Base-by-base conservation (phyloP, 257 asterid species). In the Lantana camara region DNA sequence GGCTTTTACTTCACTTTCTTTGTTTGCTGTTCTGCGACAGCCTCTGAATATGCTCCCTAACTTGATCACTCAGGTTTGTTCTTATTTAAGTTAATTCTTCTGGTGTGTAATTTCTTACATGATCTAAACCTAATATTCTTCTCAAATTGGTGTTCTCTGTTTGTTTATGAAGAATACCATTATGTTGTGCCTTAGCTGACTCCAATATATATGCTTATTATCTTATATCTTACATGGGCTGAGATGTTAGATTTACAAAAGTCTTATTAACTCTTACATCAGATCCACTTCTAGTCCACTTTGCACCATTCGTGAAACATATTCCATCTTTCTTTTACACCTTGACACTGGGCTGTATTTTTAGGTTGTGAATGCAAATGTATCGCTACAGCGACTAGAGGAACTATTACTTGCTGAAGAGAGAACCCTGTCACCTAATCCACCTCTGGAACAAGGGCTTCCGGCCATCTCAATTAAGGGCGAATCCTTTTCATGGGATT, bases 361-460 rank as follows among this genome's bases (percentile, higher is more conserved):
- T 45, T 80, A 91, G 98, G 98, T 88, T 60, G 98, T 86, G 45
- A 88, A 85, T 82, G 91, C 96, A 73, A 88, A 86, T 62, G 91
- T 86, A 29, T 91, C 98, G 5, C 76, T 91, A 61, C 88, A 88
- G 74, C 89, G 98, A 34, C 68, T 91, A 52, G 96, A 91, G 71
- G 98, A 91, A 68, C 69, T 91, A 59, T 75, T 91, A 27, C 83
- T 86, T 54, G 88, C 96, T 57, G 95, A 88, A 68, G 96, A 91
- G 81, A 82, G 96, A 81, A 64, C 70, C 13, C 78, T 91, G 67
- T 76, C 77, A 34, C 91, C 96, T 75, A 88, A 91, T 77, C 96
- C 94, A 63, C 90, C 91, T 46, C 82, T 81, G 63, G 85, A 81
- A 58, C 88, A 85, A 16, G 69, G 34, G 38, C 83, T 82, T 69